Evolutionary conservation across 768 basidiomycete genomes (phyloP).

Genomic region (Hygrocybe coccinea): DNA sequence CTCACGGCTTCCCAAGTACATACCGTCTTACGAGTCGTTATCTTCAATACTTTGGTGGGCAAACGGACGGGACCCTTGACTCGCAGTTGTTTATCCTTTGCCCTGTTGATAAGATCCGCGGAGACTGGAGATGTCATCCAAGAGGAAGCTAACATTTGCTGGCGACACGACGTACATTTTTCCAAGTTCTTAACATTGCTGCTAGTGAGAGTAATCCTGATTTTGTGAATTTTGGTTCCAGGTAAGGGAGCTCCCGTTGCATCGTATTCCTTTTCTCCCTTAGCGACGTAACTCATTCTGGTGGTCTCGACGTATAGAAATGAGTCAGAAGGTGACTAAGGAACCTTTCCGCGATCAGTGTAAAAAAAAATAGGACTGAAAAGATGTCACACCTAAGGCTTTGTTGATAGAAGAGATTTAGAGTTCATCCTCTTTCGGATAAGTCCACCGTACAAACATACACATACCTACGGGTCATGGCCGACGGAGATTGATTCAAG

Average conservation of each 20-base stretch:
- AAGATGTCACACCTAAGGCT: slow-evolving; percentile 9
- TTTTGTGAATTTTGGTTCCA: slow-evolving; percentile 95
- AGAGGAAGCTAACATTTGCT: not conserved
- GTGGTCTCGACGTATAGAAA: slow-evolving; percentile 22
- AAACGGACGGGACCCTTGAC: slow-evolving; percentile 99
- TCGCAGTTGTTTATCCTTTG: slow-evolving; percentile 98
- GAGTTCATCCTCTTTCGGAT: slow-evolving; percentile 3
- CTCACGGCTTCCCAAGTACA: slow-evolving; percentile 28
- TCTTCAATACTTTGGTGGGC: slow-evolving; percentile 97
- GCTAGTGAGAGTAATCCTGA: slow-evolving; percentile 97
- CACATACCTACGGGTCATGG: too few species aligned
- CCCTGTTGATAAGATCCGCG: slow-evolving; percentile 91
- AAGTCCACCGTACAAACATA: too few species aligned
- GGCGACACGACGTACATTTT: slow-evolving; percentile 64
- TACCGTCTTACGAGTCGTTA: slow-evolving; percentile 98
- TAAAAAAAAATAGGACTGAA: not conserved
- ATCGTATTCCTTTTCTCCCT: slow-evolving; percentile 97
- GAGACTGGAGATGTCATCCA: slow-evolving; percentile 60
- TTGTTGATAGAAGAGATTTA: slow-evolving; percentile 7
- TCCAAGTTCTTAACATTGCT: slow-evolving; percentile 97
- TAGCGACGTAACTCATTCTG: slow-evolving; percentile 97
- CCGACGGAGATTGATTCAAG: slow-evolving; percentile 1
- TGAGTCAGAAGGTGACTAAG: slow-evolving; percentile 81
- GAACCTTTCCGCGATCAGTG: not conserved
- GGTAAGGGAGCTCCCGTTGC: slow-evolving; percentile 82